phyloP scores from a whole-genome alignment of 805 yeast genomes.

The Candida manassasensis region DNA sequence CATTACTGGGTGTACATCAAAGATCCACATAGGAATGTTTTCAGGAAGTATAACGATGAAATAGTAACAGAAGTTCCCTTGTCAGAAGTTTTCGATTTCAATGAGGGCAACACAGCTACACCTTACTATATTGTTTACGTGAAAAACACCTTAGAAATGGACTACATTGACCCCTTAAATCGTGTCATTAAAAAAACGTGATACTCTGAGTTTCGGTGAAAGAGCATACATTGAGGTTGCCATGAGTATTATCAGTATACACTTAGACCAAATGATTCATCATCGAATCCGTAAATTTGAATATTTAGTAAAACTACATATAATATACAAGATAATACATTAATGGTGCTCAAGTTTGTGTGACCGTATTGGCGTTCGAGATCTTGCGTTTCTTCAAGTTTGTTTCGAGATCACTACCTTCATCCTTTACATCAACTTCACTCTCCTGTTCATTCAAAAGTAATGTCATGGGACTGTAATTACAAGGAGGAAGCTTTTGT shows the following conservation, averaged over 20 bases:
- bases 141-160: constrained; percentile 50
- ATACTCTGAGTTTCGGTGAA: too few species aligned
- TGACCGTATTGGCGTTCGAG: not conserved
- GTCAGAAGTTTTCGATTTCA: constrained; percentile 62
- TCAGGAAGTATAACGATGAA: constrained; percentile 92
- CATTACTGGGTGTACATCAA: constrained; percentile 95
- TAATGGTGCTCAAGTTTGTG: not conserved
- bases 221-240: too few species aligned
- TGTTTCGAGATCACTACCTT: not conserved
- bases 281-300: not conserved
- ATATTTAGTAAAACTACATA: too few species aligned
- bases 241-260: too few species aligned
- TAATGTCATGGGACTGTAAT: not conserved
- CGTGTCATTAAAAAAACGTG: constrained; percentile 33
- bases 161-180: constrained; percentile 61
- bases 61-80: constrained; percentile 76
- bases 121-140: constrained; percentile 90
- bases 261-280: not conserved
- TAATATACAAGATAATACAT: too few species aligned
- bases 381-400: constrained; percentile 1
- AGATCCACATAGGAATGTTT: constrained; percentile 63
- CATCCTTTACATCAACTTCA: not conserved
- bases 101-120: constrained; percentile 76
- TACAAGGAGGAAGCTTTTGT: constrained; percentile 13
- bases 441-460: constrained; percentile 1